Conservation (phyloP, 345 rosid genomes). For the Anastatica hierochuntica region DNA sequence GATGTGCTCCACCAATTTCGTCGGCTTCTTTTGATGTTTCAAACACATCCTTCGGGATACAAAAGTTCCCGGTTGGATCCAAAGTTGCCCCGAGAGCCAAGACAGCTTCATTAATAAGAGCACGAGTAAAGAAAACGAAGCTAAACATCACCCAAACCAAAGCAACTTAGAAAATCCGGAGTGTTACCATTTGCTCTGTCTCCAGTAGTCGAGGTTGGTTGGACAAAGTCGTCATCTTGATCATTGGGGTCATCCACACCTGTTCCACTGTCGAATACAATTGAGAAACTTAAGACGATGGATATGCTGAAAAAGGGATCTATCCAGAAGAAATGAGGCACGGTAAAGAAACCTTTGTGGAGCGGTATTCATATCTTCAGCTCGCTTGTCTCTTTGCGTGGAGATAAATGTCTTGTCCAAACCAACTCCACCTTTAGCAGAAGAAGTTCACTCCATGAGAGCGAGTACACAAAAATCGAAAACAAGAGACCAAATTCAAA, state of each 20-base stretch:
- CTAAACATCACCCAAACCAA: slow-evolving; percentile 11
- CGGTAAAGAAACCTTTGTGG: no score
- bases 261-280: slow-evolving; percentile 13
- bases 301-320: no score
- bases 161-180: neutral
- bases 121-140: slow-evolving; percentile 1
- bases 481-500: no score
- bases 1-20: slow-evolving; percentile 16
- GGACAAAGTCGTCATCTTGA: slow-evolving; percentile 8
- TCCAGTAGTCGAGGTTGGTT: slow-evolving; percentile 8
- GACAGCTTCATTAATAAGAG: slow-evolving; percentile 18
- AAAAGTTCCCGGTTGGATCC: slow-evolving; percentile 26
- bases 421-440: no score
- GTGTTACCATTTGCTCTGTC: slow-evolving; percentile 24
- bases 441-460: no score
- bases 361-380: no score
- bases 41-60: slow-evolving; percentile 25
- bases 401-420: no score
- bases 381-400: no score
- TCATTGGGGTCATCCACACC: slow-evolving; percentile 8
- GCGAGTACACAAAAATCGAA: no score
- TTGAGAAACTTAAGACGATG: neutral
- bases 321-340: no score
- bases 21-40: slow-evolving; percentile 26
- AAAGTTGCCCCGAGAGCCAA: slow-evolving; percentile 28